These are phyloP conservation scores for Tulasnella sp. DNA, from an alignment of 768 basidiomycete genomes.

Conservation along the genomic window DNA sequence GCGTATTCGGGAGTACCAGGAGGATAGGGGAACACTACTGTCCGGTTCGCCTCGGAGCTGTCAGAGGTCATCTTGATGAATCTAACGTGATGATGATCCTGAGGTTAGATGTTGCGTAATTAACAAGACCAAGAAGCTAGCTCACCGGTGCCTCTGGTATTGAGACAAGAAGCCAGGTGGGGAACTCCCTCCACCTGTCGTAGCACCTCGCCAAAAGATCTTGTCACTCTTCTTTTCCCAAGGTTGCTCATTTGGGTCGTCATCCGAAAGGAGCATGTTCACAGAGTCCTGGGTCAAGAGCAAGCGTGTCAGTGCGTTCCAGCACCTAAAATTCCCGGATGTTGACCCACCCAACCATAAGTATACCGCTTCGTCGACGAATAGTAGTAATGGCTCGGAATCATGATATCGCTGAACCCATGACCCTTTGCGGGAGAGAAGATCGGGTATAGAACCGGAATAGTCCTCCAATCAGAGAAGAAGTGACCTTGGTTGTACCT, in stretches of 20 bases:
- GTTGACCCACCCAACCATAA: slow-evolving; percentile 54
- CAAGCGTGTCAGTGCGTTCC: neutral
- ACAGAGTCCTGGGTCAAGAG: slow-evolving; percentile 41
- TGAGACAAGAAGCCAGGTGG: slow-evolving; percentile 72
- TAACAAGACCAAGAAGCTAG: slow-evolving; percentile 20
- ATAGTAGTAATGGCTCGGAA: slow-evolving; percentile 96
- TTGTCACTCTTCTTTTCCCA: slow-evolving; percentile 85
- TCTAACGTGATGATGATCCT: slow-evolving; percentile 23
- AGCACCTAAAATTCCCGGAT: neutral
- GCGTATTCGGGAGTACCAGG: slow-evolving; percentile 5
- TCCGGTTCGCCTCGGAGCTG: slow-evolving; percentile 40
- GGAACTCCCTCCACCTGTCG: slow-evolving; percentile 85
- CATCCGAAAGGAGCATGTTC: slow-evolving; percentile 57
- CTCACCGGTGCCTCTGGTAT: slow-evolving; percentile 79
- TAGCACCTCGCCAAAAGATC: slow-evolving; percentile 93
- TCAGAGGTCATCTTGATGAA: slow-evolving; percentile 74
- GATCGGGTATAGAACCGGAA: slow-evolving; percentile 82
- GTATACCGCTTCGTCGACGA: slow-evolving; percentile 72
- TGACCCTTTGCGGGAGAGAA: slow-evolving; percentile 83
- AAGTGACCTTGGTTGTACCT: slow-evolving; percentile 89
- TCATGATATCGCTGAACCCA: slow-evolving; percentile 83
- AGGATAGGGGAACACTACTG: slow-evolving; percentile 62
- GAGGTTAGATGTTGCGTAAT: slow-evolving; percentile 4
- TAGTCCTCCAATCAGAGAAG: slow-evolving; percentile 91
- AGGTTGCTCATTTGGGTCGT: slow-evolving; percentile 74